phyloP scores from a whole-genome alignment of 805 yeast genomes.

The Wickerhamomyces bovis region DNA sequence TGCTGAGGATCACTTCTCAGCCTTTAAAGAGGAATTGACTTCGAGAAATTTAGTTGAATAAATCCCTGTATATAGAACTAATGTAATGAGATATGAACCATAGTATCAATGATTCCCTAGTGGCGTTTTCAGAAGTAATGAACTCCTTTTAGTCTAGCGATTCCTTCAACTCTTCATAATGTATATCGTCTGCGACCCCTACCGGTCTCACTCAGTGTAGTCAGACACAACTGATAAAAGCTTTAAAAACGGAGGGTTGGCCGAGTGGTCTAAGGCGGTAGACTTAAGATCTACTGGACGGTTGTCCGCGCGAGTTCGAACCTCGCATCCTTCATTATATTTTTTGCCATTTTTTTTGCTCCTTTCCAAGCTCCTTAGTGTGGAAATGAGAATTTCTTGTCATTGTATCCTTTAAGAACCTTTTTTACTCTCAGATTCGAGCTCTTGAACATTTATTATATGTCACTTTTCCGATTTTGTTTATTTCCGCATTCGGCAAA shows the following conservation, averaged over 20 bases:
- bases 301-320: slow-evolving; percentile 16
- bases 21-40: slow-evolving; percentile 26
- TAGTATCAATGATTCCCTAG: no score
- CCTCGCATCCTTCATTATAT: slow-evolving; percentile 15
- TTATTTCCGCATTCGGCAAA: background rate
- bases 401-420: no score
- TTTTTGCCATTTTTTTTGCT: slow-evolving; percentile 1
- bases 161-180: no score
- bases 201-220: background rate
- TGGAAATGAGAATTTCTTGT: no score
- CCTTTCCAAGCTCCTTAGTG: background rate
- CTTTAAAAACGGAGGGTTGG: slow-evolving; percentile 10
- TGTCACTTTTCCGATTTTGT: no score
- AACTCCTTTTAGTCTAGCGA: no score
- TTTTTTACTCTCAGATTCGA: no score
- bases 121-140: no score
- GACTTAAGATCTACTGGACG: slow-evolving; percentile 16
- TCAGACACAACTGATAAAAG: background rate
- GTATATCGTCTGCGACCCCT: no score
- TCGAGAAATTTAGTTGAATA: slow-evolving; percentile 11
- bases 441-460: no score
- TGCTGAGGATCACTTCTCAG: slow-evolving; percentile 25
- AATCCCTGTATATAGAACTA: background rate
- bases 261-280: slow-evolving; percentile 17
- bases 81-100: background rate